phyloP scores from a whole-genome alignment of 495 filamentous ascomycete species.

The Astrocystis sublimbata region DNA sequence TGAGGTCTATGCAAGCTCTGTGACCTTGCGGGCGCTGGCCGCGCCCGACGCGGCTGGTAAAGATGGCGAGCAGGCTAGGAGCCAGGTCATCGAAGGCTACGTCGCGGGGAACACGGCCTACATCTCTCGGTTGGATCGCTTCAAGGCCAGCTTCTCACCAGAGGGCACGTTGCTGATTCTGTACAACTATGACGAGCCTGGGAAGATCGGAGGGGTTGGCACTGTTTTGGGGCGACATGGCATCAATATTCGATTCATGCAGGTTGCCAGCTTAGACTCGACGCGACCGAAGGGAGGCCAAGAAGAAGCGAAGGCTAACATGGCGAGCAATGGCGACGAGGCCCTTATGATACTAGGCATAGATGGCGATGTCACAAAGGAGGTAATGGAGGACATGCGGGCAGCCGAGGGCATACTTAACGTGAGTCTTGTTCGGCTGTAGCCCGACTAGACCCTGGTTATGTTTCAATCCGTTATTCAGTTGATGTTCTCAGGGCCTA shows the following conservation, averaged over 20 bases:
- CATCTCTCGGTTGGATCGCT: conserved; percentile 66
- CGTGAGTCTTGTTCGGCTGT: conserved; percentile 60
- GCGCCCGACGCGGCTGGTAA: not conserved
- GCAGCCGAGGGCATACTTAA: conserved; percentile 61
- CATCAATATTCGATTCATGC: conserved; percentile 74
- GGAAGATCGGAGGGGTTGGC: conserved; percentile 73
- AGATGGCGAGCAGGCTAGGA: conserved; percentile 16
- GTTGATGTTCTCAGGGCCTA: too few relatives aligned
- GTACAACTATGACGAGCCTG: conserved; percentile 70
- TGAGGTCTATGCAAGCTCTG: conserved; percentile 56
- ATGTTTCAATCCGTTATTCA: too few relatives aligned
- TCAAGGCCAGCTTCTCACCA: conserved; percentile 63
- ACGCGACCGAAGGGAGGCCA: conserved; percentile 31
- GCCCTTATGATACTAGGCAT: conserved; percentile 75
- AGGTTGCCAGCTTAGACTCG: conserved; percentile 55
- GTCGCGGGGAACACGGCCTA: conserved; percentile 57
- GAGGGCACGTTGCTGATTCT: conserved; percentile 65
- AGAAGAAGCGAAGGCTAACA: not conserved
- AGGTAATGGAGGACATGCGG: conserved; percentile 56
- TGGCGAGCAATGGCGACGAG: conserved; percentile 40
- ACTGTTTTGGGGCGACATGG: conserved; percentile 59
- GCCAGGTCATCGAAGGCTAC: conserved; percentile 66
- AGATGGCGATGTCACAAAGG: conserved; percentile 54
- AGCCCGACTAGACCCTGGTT: not conserved
- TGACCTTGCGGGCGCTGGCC: conserved; percentile 52